Evolutionary conservation across 805 yeast genomes (phyloP).

Genomic region (Candida oleophila): DNA sequence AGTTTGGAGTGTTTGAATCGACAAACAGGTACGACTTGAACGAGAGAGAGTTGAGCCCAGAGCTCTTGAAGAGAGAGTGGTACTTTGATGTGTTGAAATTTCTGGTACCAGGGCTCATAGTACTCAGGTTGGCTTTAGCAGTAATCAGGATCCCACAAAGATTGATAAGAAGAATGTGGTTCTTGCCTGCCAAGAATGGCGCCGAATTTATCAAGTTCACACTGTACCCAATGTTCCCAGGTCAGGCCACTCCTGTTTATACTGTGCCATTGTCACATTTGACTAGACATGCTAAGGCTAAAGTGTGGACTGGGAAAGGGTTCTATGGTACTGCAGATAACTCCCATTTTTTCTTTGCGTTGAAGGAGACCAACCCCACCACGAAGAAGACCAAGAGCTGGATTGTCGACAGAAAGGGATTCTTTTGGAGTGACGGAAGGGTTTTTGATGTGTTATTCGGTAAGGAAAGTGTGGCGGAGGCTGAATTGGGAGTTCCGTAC

Average conservation of each 20-base stretch:
- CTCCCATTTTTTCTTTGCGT: slow-evolving; percentile 68
- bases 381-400: slow-evolving; percentile 52
- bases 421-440: slow-evolving; percentile 92
- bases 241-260: slow-evolving; percentile 70
- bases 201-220: slow-evolving; percentile 60
- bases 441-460: slow-evolving; percentile 82
- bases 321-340: slow-evolving; percentile 81
- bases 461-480: slow-evolving; percentile 71
- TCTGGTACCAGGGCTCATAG: slow-evolving; percentile 26
- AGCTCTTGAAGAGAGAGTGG: slow-evolving; percentile 43
- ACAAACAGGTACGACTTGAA: slow-evolving; percentile 53
- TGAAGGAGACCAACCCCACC: slow-evolving; percentile 54
- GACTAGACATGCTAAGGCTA: slow-evolving; percentile 56
- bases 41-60: slow-evolving; percentile 41
- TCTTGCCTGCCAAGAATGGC: slow-evolving; percentile 53
- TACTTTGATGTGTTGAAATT: slow-evolving; percentile 25
- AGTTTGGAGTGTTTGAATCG: slow-evolving; percentile 54
- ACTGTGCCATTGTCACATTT: slow-evolving; percentile 61
- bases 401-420: slow-evolving; percentile 81
- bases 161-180: slow-evolving; percentile 73
- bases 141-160: slow-evolving; percentile 58
- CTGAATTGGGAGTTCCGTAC: slow-evolving; percentile 67
- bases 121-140: slow-evolving; percentile 28
- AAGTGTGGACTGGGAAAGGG: slow-evolving; percentile 85
- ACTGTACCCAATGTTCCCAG: slow-evolving; percentile 75